Percentiles rank a stretch among this genome's conserved stretches.
phyloP scores from a whole-genome alignment of 805 yeast species.

The Wickerhamiella sergipiensis region DNA sequence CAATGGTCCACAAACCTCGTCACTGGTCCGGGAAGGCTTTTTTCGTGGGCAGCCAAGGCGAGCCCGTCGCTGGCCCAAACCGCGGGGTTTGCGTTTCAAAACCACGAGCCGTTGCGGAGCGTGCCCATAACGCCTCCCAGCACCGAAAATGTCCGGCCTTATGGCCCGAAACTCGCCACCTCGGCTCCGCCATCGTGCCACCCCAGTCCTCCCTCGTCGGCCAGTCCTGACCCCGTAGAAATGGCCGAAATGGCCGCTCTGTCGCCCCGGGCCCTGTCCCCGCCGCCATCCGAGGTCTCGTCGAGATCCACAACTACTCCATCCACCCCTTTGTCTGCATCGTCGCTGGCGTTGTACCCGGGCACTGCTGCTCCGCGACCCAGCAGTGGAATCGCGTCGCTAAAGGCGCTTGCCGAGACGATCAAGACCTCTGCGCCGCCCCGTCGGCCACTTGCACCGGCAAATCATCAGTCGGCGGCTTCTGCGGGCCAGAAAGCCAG shows the following conservation, averaged over 20 bases:
- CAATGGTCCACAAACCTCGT: neutral
- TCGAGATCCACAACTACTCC: neutral
- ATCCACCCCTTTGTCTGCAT: neutral
- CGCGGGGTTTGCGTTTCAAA: neutral
- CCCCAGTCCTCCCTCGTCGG: neutral
- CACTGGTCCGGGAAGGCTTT: neutral
- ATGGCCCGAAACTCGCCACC: neutral
- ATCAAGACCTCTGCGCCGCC: neutral
- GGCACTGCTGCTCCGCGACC: neutral
- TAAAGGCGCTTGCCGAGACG: neutral
- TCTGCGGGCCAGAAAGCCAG: neutral
- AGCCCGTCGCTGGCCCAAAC: neutral
- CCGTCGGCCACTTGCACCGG: neutral
- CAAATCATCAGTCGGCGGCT: neutral
- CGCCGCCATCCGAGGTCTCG: neutral
- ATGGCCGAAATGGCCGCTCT: neutral
- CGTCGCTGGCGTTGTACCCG: neutral
- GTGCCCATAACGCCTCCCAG: neutral
- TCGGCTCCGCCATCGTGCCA: neutral
- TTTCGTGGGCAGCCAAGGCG: neutral
- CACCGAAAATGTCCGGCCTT: neutral
- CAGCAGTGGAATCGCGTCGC: neutral
- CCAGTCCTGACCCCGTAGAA: neutral
- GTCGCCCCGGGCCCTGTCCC: neutral
- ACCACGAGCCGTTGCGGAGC: neutral